phyloP scores from a whole-genome alignment of 257 asterid genomes.

The Solanum tacnaense region DNA sequence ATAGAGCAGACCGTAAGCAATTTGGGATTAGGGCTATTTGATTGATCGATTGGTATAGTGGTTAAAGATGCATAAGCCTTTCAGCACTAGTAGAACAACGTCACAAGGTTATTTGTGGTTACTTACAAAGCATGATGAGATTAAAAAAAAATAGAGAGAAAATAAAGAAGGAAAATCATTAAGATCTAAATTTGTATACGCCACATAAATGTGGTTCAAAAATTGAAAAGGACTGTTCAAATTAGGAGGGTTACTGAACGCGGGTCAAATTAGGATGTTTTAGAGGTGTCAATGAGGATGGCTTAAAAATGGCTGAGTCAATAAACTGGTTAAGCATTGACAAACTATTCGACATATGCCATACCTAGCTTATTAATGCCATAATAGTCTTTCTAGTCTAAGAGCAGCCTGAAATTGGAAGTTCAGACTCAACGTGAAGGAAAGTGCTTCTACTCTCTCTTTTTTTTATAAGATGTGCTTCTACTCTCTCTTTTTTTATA shows the following conservation, averaged over 20 bases:
- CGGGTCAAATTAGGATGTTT: neutral
- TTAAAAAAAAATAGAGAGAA: neutral
- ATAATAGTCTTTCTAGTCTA: neutral
- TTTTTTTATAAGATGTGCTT: neutral
- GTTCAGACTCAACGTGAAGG: neutral
- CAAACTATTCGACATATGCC: neutral
- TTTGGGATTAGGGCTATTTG: neutral
- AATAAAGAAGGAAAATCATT: neutral
- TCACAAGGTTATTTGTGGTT: neutral
- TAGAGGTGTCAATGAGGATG: neutral
- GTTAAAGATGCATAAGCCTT: neutral
- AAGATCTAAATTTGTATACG: neutral
- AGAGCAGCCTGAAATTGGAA: neutral
- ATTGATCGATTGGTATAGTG: neutral
- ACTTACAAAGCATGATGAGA: neutral
- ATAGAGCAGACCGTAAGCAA: neutral
- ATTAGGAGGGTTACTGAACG: neutral
- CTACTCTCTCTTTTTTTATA: neutral
- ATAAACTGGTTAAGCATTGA: neutral
- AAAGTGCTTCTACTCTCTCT: neutral
- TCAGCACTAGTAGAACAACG: neutral
- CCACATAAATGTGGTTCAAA: neutral
- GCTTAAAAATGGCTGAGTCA: neutral
- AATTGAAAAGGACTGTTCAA: neutral
- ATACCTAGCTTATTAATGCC: neutral